A percentile compares a stretch with the other conserved stretches of the same genome.
These are phyloP conservation scores for Sphenostylis stenocarpa DNA, from an alignment of 306 rosid species.

Conservation along the genomic window DNA sequence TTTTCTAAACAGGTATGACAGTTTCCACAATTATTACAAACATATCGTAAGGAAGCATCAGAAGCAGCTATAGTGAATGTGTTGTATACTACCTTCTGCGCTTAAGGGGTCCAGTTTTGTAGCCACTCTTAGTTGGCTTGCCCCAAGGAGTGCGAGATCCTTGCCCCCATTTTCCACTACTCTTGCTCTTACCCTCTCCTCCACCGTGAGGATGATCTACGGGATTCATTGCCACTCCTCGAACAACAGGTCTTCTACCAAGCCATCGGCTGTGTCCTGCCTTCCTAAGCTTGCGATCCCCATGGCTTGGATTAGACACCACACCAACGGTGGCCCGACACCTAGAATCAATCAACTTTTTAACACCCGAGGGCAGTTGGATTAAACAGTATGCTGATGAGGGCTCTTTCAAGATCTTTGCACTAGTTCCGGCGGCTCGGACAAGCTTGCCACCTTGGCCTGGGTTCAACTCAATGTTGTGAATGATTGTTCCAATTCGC, in stretches of 20 bases:
- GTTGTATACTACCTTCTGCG: constrained; percentile 43
- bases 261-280: constrained; percentile 87
- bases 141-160: constrained; percentile 81
- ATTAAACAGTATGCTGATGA: constrained; percentile 54
- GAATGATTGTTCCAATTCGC: constrained; percentile 91
- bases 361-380: constrained; percentile 67
- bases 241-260: constrained; percentile 73
- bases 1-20: constrained; percentile 8
- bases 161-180: constrained; percentile 59
- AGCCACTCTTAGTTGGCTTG: constrained; percentile 78
- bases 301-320: constrained; percentile 81
- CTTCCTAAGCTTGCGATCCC: constrained; percentile 65
- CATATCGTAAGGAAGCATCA: constrained; percentile 15
- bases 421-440: constrained; percentile 80
- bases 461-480: constrained; percentile 69
- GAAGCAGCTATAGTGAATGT: constrained; percentile 2
- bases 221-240: constrained; percentile 92
- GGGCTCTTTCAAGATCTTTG: constrained; percentile 87
- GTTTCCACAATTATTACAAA: constrained; percentile 28
- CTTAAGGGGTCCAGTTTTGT: constrained; percentile 73
- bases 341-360: constrained; percentile 65
- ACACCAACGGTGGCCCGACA: constrained; percentile 78
- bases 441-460: constrained; percentile 94
- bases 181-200: constrained; percentile 84
- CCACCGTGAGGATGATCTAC: constrained; percentile 92